Base-by-base conservation (phyloP, 2,329 filamentous ascomycete species). In the Zelopaecilomyces penicillatus region DNA sequence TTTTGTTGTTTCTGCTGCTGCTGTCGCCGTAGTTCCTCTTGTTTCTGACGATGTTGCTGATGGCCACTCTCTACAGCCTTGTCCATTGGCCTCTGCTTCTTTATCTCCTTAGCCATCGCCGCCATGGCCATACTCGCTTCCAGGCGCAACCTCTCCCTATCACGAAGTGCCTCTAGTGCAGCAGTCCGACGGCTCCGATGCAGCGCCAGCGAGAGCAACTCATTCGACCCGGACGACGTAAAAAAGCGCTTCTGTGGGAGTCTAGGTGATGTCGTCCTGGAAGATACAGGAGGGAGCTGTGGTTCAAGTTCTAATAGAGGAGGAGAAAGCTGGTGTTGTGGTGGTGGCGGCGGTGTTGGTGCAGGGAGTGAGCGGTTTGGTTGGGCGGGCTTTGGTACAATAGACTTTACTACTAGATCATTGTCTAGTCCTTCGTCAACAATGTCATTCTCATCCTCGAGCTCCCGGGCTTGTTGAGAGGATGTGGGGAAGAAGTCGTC, bases 401-500 rank as follows among this genome's bases (percentile, higher is more conserved):
- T n/a, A 32, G 26, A n/a, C 5, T n/a, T 19, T 3, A 3, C 19
- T 19, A 3, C 19, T 19, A 19, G 2, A 19, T 19, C 19, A 2
- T 19, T 3, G 19, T 19, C 4, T 6, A 32, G 2, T 19, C 36
- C 10, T 26, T 19, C 4, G 19, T 35, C 30, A 39, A 31, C 8
- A 11, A 33, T 27, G 12, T 30, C 10, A 28, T 37, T n/a, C 50
- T 62, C 54, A 48, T 72, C 66, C 30, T 71, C 69, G 2, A 81
- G 58, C 54, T 81, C 76, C 12, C 69, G 65, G 5, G 67, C 65
- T 54, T 78, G 72, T 52, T 82, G 77, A 0, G 74, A 77, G 0
- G 73, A 66, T n/a, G 69, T 73, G 1, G 75, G 75, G 37, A 78
- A 74, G 48, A 78, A 69, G 43, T 77, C 74, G 34, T 77, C 74